Evolutionary conservation across 2,329 filamentous ascomycete genomes (phyloP).

Genomic region (Dendryphion nanum): DNA sequence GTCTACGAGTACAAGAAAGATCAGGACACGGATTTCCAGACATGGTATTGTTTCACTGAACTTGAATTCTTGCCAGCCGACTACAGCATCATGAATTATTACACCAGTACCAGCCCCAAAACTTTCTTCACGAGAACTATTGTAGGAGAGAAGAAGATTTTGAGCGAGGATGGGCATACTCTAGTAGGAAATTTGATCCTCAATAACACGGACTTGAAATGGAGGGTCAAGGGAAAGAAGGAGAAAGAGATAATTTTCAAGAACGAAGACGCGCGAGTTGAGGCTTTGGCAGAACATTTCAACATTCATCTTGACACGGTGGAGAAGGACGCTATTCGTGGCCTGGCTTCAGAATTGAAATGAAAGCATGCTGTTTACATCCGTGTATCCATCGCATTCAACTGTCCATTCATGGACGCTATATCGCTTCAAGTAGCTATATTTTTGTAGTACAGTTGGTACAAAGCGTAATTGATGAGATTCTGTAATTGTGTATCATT

Average conservation of each 20-base stretch:
- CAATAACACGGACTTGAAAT: slow-evolving; percentile 46
- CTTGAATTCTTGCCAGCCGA: slow-evolving; percentile 35
- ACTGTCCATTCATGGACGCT: no score
- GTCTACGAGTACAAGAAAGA: slow-evolving; percentile 40
- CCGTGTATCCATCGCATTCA: no score
- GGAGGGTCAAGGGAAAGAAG: slow-evolving; percentile 45
- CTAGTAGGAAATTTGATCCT: slow-evolving; percentile 42
- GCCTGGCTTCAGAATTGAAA: slow-evolving; percentile 34
- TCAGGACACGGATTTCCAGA: slow-evolving; percentile 53
- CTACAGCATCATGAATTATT: slow-evolving; percentile 34
- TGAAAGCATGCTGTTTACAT: no score
- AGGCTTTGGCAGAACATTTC: slow-evolving; percentile 45
- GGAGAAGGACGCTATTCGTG: slow-evolving; percentile 40
- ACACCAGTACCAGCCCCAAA: slow-evolving; percentile 31
- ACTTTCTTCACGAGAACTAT: slow-evolving; percentile 33
- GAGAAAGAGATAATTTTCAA: slow-evolving; percentile 40
- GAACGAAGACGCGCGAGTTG: slow-evolving; percentile 45
- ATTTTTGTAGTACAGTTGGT: no score
- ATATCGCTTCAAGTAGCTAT: no score
- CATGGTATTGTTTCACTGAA: slow-evolving; percentile 63
- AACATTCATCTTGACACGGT: slow-evolving; percentile 40
- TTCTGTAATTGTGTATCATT: no score
- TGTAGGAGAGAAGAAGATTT: slow-evolving; percentile 54
- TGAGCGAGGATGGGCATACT: slow-evolving; percentile 38
- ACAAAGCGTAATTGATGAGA: no score